Evolutionary conservation across 1,284 basidiomycete species (phyloP).

Genomic region (Flammula alnicola): DNA sequence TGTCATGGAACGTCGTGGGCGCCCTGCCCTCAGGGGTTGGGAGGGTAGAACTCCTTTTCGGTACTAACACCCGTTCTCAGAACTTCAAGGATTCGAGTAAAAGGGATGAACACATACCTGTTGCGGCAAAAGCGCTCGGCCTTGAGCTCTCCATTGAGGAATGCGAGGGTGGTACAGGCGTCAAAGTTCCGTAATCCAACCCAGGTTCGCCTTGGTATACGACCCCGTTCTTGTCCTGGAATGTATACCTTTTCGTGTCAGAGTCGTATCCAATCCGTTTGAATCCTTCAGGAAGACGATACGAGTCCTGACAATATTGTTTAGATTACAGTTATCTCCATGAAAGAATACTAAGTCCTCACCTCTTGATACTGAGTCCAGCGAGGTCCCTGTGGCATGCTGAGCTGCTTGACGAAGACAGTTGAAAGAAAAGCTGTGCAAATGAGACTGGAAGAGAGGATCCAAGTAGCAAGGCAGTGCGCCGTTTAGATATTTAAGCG

Average conservation of each 20-base stretch:
- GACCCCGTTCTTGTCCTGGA: conserved; percentile 48
- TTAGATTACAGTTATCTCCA: not conserved
- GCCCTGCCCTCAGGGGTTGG: conserved; percentile 3
- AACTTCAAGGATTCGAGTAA: conserved; percentile 8
- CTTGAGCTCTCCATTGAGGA: conserved; percentile 17
- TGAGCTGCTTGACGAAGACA: no score
- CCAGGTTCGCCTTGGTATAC: conserved; percentile 50
- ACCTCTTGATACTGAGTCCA: conserved; percentile 38
- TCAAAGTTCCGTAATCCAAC: conserved; percentile 48
- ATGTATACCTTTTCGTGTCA: conserved; percentile 53
- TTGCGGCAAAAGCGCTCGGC: conserved; percentile 27
- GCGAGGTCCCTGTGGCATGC: no score
- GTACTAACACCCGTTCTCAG: no score
- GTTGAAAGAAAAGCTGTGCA: no score
- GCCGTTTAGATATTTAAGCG: no score
- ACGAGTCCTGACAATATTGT: conserved; percentile 48
- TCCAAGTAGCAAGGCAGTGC: no score
- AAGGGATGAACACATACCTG: conserved; percentile 19
- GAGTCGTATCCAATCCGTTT: conserved; percentile 56
- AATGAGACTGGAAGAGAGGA: no score
- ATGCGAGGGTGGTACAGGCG: conserved; percentile 32
- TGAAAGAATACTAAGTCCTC: conserved; percentile 9
- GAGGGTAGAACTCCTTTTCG: conserved; percentile 4
- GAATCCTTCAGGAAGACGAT: conserved; percentile 56
- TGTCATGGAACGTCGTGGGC: conserved; percentile 46